Base-by-base conservation (phyloP, 129 eudicot species). In the Rutidosis leptorrhynchoides region DNA sequence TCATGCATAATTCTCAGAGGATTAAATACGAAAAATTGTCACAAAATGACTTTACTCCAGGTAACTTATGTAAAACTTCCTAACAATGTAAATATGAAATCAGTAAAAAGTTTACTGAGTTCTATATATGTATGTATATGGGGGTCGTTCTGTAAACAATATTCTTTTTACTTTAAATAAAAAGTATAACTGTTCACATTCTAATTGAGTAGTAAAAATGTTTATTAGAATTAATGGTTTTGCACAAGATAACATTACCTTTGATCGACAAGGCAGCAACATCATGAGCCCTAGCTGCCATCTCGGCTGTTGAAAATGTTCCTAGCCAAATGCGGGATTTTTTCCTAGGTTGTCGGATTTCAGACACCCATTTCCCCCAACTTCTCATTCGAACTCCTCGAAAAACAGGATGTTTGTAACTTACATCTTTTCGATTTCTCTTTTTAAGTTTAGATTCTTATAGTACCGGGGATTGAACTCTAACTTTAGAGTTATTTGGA, bases 341-440 rank as follows among this genome's bases (percentile, higher is more conserved):
- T 30, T 77, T 77, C 3, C 81, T 57, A 17, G 81, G 81, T 46
- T 77, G 76, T 1, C 81, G 65, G 54, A 77, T 77, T 45, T 77
- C 81, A 17, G 81, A 77, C 61, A 77, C 81, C 81, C 81, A 77
- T 70, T 77, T 77, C 20, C 81, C 81, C 76, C 81, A 77, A 17
- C 81, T 77, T 7, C 81, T 15, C 81, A 63, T 77, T 23, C 81
- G 53, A 32, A 77, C 81, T 40, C 81, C 81, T 7, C 72, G 33
- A 54, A 19, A 77, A 63, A 77, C 81, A 2, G 81, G 81, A 46
- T 77, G 81, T 28, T 77, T 77, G 62, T 54, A 77, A 27, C 80
- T 68, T 19, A 68, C 70, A 21, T 75, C 80, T 60, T 75, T 75
- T 20, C 74, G 57, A n/a, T 32, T 52, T 49, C 74, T 61, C 11